These are phyloP conservation scores for Rhizophlyctis rosea DNA, from an alignment of 192 early-diverging fungal species.

Conservation along the genomic window DNA sequence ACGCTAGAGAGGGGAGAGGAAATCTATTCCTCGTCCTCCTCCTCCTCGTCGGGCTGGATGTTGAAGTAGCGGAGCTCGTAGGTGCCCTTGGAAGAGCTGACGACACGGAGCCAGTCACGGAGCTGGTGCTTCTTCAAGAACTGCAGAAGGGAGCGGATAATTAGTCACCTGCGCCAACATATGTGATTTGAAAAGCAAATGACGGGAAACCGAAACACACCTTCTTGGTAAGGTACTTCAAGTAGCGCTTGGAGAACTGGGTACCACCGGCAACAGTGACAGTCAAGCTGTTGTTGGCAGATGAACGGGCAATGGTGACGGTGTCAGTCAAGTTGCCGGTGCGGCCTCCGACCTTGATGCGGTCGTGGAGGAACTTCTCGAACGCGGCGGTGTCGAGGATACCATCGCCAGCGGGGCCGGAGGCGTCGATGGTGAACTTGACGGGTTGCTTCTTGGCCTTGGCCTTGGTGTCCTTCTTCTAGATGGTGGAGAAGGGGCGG, in stretches of 20 bases:
- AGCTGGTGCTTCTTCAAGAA: slow-evolving; percentile 99
- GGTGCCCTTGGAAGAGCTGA: slow-evolving; percentile 79
- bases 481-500: neutral
- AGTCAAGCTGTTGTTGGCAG: slow-evolving; percentile 43
- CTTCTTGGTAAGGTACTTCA: slow-evolving; percentile 99
- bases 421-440: slow-evolving; percentile 94
- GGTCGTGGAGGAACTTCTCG: slow-evolving; percentile 98
- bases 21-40: slow-evolving; percentile 65
- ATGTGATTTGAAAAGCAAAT: neutral
- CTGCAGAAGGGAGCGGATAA: slow-evolving; percentile 26
- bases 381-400: slow-evolving; percentile 97
- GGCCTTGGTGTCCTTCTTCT: slow-evolving; percentile 37
- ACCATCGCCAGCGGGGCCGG: slow-evolving; percentile 87
- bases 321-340: slow-evolving; percentile 90
- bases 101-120: slow-evolving; percentile 97
- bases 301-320: slow-evolving; percentile 76
- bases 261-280: slow-evolving; percentile 72
- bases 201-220: neutral
- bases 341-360: slow-evolving; percentile 96
- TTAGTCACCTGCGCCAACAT: too few species aligned
- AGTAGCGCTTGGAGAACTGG: slow-evolving; percentile 94
- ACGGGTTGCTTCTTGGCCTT: slow-evolving; percentile 52
- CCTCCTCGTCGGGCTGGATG: slow-evolving; percentile 74
- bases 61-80: slow-evolving; percentile 97
- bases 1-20: too few species aligned